Evolutionary conservation across 2,329 filamentous ascomycete genomes (phyloP).

Genomic region (Teratosphaeriaceae sp.): DNA sequence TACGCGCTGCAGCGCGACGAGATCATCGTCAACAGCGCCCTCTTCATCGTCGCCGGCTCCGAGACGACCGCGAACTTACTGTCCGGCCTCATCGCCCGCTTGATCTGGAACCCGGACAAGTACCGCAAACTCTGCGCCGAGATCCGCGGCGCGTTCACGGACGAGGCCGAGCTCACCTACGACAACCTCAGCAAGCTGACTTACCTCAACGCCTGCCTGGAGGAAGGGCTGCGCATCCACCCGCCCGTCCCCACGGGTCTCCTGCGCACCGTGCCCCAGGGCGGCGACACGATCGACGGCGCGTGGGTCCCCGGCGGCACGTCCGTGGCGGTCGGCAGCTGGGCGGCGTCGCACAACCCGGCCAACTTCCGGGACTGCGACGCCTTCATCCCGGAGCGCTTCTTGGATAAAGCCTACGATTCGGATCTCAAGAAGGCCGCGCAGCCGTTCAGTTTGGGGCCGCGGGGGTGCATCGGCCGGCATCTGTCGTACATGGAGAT

Average conservation of each 20-base stretch:
- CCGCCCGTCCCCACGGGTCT: constrained; percentile 39
- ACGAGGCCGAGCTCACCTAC: constrained; percentile 20
- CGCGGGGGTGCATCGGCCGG: constrained; percentile 32
- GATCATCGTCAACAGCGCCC: constrained; percentile 25
- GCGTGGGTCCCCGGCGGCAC: constrained; percentile 18
- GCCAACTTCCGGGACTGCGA: constrained; percentile 24
- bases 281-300: constrained; percentile 22
- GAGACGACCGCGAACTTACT: constrained; percentile 74
- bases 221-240: constrained; percentile 42
- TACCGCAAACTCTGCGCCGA: constrained; percentile 52
- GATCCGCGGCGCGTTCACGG: constrained; percentile 38
- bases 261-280: constrained; percentile 20
- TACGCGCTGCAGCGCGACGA: constrained; percentile 21
- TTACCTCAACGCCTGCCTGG: constrained; percentile 41
- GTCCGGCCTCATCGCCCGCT: constrained; percentile 62
- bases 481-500: constrained; percentile 31
- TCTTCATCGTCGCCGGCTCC: constrained; percentile 56
- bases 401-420: constrained; percentile 26
- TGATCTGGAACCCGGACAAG: constrained; percentile 55
- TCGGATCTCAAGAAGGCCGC: constrained; percentile 23
- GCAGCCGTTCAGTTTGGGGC: constrained; percentile 30
- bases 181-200: constrained; percentile 16
- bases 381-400: constrained; percentile 32
- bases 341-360: constrained; percentile 18
- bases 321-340: constrained; percentile 5